Conservation (phyloP, 148 eudicot genomes). For the Euryodendron excelsum region DNA sequence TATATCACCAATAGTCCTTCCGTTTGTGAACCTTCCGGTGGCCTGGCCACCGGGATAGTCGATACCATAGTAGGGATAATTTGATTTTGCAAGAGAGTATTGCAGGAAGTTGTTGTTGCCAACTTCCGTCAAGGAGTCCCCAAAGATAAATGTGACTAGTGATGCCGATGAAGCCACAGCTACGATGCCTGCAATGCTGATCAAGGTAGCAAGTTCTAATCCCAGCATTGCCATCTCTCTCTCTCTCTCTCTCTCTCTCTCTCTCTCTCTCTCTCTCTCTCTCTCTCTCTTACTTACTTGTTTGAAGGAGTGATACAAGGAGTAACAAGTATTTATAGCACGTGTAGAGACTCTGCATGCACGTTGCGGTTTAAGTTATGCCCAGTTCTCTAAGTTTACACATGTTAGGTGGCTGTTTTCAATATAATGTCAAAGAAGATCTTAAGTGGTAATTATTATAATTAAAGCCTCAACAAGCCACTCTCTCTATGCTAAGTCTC, state of each 20-base stretch:
- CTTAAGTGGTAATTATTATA: no score
- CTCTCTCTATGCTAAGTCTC: background rate
- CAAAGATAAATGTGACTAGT: slow-evolving; percentile 67
- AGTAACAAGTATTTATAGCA: slow-evolving; percentile 24
- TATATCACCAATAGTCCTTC: slow-evolving; percentile 85
- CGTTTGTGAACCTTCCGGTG: slow-evolving; percentile 91
- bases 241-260: no score
- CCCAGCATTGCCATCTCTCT: slow-evolving; percentile 12
- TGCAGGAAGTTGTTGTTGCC: slow-evolving; percentile 82
- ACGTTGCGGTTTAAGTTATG: slow-evolving; percentile 23
- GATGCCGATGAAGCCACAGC: slow-evolving; percentile 15
- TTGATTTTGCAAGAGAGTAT: slow-evolving; percentile 74
- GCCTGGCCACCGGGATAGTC: slow-evolving; percentile 66
- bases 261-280: no score
- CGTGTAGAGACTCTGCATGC: background rate
- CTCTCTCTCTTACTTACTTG: background rate
- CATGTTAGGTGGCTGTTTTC: slow-evolving; percentile 30
- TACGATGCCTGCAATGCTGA: slow-evolving; percentile 13
- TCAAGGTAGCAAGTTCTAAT: slow-evolving; percentile 5
- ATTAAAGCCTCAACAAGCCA: background rate
- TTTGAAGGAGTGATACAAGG: background rate
- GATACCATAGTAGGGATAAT: slow-evolving; percentile 75
- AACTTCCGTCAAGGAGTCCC: slow-evolving; percentile 95
- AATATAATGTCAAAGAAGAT: slow-evolving; percentile 1
- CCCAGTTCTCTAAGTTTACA: slow-evolving; percentile 30